Base-by-base conservation (phyloP, 225 moss, liverwort and hornwort species). In the Climacium dendroides region DNA sequence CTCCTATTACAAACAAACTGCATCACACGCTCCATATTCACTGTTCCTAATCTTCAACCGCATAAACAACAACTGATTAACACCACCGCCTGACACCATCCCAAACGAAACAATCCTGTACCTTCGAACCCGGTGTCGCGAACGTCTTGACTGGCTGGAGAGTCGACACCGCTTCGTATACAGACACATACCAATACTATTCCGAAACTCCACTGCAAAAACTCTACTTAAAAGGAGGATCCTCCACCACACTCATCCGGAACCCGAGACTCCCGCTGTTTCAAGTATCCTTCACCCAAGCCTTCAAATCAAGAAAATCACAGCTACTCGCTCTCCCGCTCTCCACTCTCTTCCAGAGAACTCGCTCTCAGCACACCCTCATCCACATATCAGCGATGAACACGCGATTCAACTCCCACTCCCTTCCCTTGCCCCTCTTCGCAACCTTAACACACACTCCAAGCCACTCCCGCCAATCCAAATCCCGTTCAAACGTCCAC, bases 201-300 rank as follows among this genome's bases (percentile, higher is more conserved):
- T 86, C 37, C 82, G 66, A 74, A 80, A 90, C 74, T 63, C 81
- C 81, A 59, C 82, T 64, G 45, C 4, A n/a, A 61, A 87, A 79
- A 53, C 84, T 34, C 91, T 88, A 92, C 79, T 63, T 82, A 22
- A 15, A 70, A 79, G 74, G 64, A 88, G 79, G 85, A 89, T 87
- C 89, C 74, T 75, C 19, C 69, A 65, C 90, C 82, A 89, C 90
- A 90, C 91, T 93, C 91, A 91, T 93, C 78, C 89, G 41, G 79
- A 63, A 81, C 25, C 54, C 48, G 80, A 53, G 41, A 88, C 88
- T 71, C 73, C 82, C 64, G 75, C 43, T 71, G 37, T 47, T 79
- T 82, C 48, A 52, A 50, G 48, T 63, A 70, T 86, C 70, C 28
- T 24, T 13, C 47, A 17, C 48, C 89, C 61, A 41, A 41, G 59